Percentiles rank a stretch among this genome's conserved stretches.
Conservation (phyloP, 305 asterid species). For the Fraxinus greggii region DNA sequence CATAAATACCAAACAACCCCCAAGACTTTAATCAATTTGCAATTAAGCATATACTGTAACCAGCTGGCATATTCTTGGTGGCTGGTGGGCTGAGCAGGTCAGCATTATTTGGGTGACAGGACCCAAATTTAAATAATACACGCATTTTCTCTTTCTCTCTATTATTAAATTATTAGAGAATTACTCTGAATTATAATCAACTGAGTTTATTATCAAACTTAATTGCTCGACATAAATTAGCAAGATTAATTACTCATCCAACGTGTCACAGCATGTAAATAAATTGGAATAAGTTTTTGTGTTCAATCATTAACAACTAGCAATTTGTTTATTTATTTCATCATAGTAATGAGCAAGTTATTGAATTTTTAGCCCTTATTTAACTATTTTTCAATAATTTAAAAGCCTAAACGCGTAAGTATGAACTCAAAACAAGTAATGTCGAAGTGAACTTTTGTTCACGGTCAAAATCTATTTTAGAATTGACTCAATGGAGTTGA, state of each 20-base stretch:
- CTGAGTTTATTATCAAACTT: not conserved
- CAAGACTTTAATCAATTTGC: not conserved
- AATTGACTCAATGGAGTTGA: not conserved
- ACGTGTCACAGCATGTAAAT: not conserved
- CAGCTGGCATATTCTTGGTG: slow-evolving; percentile 38
- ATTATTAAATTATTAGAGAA: not conserved
- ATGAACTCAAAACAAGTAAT: not conserved
- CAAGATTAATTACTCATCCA: not conserved
- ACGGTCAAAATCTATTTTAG: not conserved
- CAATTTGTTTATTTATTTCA: not conserved
- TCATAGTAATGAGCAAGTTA: not conserved
- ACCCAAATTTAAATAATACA: not conserved
- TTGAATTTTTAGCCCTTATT: not conserved
- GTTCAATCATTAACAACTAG: not conserved
- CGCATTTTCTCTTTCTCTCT: not conserved
- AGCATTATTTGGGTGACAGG: not conserved
- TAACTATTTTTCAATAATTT: not conserved
- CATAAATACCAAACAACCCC: not conserved
- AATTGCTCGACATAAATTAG: not conserved
- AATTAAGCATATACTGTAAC: slow-evolving; percentile 35
- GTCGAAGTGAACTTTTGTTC: not conserved
- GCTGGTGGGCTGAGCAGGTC: not conserved
- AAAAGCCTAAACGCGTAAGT: not conserved
- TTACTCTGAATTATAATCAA: not conserved
- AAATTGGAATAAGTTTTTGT: not conserved